Evolutionary conservation across 2,329 filamentous ascomycete species (phyloP).

Genomic region (Tolypocladium inflatum): DNA sequence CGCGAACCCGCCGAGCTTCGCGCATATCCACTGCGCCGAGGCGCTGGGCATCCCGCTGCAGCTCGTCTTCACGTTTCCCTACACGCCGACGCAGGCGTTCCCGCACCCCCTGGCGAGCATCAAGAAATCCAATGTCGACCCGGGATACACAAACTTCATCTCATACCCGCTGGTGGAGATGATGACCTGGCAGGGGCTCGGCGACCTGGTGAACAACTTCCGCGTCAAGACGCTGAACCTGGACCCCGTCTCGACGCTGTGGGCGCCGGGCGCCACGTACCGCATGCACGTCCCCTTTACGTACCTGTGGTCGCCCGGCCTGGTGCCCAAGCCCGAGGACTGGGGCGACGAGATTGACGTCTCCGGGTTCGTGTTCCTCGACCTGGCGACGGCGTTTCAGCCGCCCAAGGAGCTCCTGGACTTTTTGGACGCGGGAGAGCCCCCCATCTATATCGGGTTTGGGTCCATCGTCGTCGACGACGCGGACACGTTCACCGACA

Average conservation of each 20-base stretch:
- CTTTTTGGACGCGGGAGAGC: constrained; percentile 47
- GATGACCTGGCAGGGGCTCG: constrained; percentile 86
- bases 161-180: constrained; percentile 73
- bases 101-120: constrained; percentile 72
- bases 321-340: constrained; percentile 58
- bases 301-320: constrained; percentile 60
- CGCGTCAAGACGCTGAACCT: constrained; percentile 58
- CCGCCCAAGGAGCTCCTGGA: constrained; percentile 44
- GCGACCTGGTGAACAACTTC: constrained; percentile 69
- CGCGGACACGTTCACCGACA: constrained; percentile 55
- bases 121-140: constrained; percentile 61
- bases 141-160: constrained; percentile 69
- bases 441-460: constrained; percentile 66
- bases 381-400: constrained; percentile 51
- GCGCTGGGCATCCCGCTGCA: constrained; percentile 68
- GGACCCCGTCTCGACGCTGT: constrained; percentile 65
- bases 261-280: constrained; percentile 66
- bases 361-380: constrained; percentile 70
- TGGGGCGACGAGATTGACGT: constrained; percentile 65
- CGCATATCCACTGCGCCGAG: constrained; percentile 72
- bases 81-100: constrained; percentile 65
- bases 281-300: constrained; percentile 67
- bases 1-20: constrained; percentile 71
- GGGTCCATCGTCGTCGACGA: constrained; percentile 70
- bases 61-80: constrained; percentile 85